These are phyloP conservation scores for Atkinsonella texensis DNA, from an alignment of 2,329 filamentous ascomycete species.

Conservation along the genomic window DNA sequence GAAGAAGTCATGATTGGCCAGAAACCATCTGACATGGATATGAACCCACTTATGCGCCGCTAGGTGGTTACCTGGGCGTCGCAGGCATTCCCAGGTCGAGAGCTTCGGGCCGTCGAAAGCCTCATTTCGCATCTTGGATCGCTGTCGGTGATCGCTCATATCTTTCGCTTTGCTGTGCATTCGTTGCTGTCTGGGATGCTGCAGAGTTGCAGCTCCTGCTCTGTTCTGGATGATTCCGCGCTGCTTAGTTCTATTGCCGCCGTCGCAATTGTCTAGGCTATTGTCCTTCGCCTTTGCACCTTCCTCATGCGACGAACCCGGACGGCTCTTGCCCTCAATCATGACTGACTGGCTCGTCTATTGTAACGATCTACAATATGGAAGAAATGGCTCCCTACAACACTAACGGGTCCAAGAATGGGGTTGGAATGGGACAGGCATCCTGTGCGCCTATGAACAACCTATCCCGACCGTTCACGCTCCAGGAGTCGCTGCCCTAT, in stretches of 20 bases:
- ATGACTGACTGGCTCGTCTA: constrained; percentile 18
- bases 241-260: not conserved
- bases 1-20: constrained; percentile 13
- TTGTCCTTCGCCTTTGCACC: constrained; percentile 5
- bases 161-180: not conserved
- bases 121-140: not conserved
- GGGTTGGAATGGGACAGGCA: constrained; percentile 16
- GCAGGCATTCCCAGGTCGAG: not conserved
- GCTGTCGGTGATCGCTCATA: not conserved
- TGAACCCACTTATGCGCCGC: constrained; percentile 1
- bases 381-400: constrained; percentile 19
- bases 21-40: too few relatives aligned
- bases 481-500: constrained; percentile 70
- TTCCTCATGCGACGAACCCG: constrained; percentile 16
- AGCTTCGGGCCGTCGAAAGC: not conserved
- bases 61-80: not conserved
- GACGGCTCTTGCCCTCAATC: constrained; percentile 17
- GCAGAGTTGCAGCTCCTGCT: not conserved
- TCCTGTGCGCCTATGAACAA: constrained; percentile 13
- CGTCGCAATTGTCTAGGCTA: constrained; percentile 2
- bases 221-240: not conserved
- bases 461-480: constrained; percentile 39
- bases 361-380: constrained; percentile 18
- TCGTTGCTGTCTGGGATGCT: not conserved
- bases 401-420: constrained; percentile 22